Base-by-base conservation (phyloP, 345 rosid species). In the Euphorbia pulcherrima region DNA sequence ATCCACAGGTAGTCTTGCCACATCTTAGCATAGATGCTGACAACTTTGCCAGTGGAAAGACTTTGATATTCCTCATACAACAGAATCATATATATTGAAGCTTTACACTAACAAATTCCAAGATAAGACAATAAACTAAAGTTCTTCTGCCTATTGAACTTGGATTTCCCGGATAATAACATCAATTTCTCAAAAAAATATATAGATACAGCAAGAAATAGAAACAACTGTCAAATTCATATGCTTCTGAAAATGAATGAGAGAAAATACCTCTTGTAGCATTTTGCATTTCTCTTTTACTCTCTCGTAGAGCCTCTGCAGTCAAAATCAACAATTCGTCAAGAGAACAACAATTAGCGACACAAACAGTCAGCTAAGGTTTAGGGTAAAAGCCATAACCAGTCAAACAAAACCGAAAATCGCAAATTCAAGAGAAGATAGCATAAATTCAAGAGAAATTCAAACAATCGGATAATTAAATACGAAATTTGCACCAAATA, bases 301-400 rank as follows among this genome's bases (percentile, higher is more conserved):
- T 93, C 86, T 87, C 90, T 21, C 97, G 81, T 74, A 93, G 90
- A 48, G 79, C 93, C 85, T 90, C 98, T 92, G 88, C 81, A 74
- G 70, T 70, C 56, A 28, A 23, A 55, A 66, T 66, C 14, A 27
- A 27, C 4, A 50, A 33, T 17, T 21, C 16, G 6, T 53, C 21
- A 44, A 23, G 8, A 27, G n/a, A 21, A n/a, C n/a, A n/a, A 39
- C 11, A 35, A 24, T 24, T 44, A 46, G 55, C 39, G 72, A 48
- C 3, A 13, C 2, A 9, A 68, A 65, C 7, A 33, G 41, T 54
- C 18, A 48, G 23, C 47, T 13, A 8, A 30, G 27, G 26, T 23
- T 44, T 35, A 33, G 72, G 4, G 12, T 30, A 13, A 12, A 57
- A 64, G 4, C 4, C 10, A 17, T 24, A 20, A 39, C 11, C 9